phyloP scores from a whole-genome alignment of 345 rosid genomes.

The Tarenaya hassleriana region DNA sequence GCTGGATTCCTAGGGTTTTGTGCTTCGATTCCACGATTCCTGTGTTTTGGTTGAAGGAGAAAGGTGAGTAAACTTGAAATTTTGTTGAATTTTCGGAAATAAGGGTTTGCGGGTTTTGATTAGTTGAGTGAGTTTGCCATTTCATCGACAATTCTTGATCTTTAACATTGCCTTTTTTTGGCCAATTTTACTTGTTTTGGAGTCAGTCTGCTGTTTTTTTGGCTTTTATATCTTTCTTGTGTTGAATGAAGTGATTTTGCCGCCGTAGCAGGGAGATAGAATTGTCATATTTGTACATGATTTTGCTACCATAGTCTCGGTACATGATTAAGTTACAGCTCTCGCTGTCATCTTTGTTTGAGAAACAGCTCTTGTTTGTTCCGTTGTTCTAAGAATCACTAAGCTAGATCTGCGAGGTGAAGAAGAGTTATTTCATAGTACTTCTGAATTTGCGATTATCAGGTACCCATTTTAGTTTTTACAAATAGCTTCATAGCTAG shows the following conservation, averaged over 20 bases:
- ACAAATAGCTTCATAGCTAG: too few relatives aligned
- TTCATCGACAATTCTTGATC: not conserved
- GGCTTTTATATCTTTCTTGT: not conserved
- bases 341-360: not conserved
- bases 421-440: not conserved
- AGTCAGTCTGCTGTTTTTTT: conserved; percentile 1
- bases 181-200: not conserved
- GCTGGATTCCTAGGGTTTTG: conserved; percentile 17
- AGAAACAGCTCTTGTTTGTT: not conserved
- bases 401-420: not conserved
- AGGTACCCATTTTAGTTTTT: too few relatives aligned
- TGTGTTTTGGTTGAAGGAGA: conserved; percentile 17
- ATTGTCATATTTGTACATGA: too few relatives aligned
- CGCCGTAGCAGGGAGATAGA: not conserved
- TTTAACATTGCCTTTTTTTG: not conserved
- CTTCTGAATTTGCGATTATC: not conserved
- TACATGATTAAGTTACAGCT: not conserved
- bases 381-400: not conserved
- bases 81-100: conserved; percentile 1
- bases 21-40: not conserved
- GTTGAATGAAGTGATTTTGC: conserved; percentile 7
- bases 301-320: conserved; percentile 1
- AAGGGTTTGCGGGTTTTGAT: not conserved
- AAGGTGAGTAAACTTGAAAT: conserved; percentile 11
- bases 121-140: not conserved